Percentiles rank a stretch among this genome's conserved stretches.
phyloP scores from a whole-genome alignment of 2,329 filamentous ascomycete species.

The Aspergillus neoniger region DNA sequence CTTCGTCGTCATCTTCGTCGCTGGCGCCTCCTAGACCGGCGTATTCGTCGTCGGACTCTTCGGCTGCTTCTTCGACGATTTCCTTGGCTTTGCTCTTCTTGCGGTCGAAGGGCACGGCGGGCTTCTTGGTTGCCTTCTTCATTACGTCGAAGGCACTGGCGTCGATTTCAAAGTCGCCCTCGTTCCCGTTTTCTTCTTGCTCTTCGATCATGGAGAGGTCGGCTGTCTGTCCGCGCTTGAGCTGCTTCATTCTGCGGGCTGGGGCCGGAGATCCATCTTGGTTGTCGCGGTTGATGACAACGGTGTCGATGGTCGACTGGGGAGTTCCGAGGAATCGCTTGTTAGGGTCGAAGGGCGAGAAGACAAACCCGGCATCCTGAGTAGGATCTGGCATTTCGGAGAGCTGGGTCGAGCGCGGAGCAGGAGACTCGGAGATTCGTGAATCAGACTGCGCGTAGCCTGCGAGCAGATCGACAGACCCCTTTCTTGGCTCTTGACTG shows the following conservation, averaged over 20 bases:
- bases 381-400: constrained; percentile 74
- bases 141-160: constrained; percentile 68
- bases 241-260: constrained; percentile 59
- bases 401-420: constrained; percentile 54
- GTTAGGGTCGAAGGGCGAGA: constrained; percentile 69
- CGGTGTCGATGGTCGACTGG: constrained; percentile 70
- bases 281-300: constrained; percentile 49
- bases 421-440: constrained; percentile 40
- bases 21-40: constrained; percentile 87
- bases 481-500: constrained; percentile 52
- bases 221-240: constrained; percentile 50
- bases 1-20: constrained; percentile 74
- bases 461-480: constrained; percentile 48
- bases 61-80: constrained; percentile 89
- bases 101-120: constrained; percentile 68
- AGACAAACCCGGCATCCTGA: constrained; percentile 76
- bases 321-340: constrained; percentile 65
- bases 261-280: constrained; percentile 64
- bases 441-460: constrained; percentile 37
- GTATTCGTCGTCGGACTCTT: constrained; percentile 98
- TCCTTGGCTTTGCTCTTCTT: constrained; percentile 84
- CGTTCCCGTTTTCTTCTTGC: constrained; percentile 37
- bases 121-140: constrained; percentile 62
- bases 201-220: constrained; percentile 51
- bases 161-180: constrained; percentile 40